Percentiles rank a stretch among this genome's conserved stretches.
phyloP scores from a whole-genome alignment of 202 grass and related monocot genomes.

The Dendrocalamus latiflorus region DNA sequence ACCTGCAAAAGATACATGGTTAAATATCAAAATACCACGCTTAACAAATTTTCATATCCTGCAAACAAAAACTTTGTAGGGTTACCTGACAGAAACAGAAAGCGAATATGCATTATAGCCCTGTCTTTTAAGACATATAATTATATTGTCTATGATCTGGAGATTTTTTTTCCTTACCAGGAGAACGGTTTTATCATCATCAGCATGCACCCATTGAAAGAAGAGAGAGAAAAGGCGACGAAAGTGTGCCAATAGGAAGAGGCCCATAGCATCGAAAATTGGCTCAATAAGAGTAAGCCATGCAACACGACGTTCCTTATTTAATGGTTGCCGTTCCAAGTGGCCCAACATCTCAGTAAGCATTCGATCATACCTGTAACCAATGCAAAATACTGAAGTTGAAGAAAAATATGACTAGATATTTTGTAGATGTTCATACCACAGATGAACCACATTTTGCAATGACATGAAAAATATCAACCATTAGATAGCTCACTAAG shows the following conservation, averaged over 20 bases:
- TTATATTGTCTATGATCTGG: not conserved
- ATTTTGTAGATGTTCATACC: no score
- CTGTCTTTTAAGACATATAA: not conserved
- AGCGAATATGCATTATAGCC: not conserved
- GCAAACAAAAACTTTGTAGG: not conserved
- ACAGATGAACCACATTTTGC: no score
- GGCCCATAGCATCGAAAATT: no score
- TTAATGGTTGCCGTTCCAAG: no score
- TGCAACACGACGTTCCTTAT: no score
- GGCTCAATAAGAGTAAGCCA: no score
- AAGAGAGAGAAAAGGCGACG: constrained; percentile 78
- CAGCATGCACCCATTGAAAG: constrained; percentile 83
- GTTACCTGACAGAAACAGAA: constrained; percentile 1
- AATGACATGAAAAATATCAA: no score
- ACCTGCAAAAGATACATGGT: constrained; percentile 40
- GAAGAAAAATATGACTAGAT: no score
- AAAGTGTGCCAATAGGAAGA: constrained; percentile 86
- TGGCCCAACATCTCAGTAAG: no score
- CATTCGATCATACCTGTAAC: no score
- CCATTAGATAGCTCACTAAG: no score
- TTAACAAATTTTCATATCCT: not conserved
- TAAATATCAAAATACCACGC: not conserved
- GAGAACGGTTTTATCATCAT: constrained; percentile 75
- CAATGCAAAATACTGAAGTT: no score
- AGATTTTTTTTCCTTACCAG: constrained; percentile 41